Evolutionary conservation across 202 grass and related monocot genomes (phyloP).

Genomic region (Zizania palustris): DNA sequence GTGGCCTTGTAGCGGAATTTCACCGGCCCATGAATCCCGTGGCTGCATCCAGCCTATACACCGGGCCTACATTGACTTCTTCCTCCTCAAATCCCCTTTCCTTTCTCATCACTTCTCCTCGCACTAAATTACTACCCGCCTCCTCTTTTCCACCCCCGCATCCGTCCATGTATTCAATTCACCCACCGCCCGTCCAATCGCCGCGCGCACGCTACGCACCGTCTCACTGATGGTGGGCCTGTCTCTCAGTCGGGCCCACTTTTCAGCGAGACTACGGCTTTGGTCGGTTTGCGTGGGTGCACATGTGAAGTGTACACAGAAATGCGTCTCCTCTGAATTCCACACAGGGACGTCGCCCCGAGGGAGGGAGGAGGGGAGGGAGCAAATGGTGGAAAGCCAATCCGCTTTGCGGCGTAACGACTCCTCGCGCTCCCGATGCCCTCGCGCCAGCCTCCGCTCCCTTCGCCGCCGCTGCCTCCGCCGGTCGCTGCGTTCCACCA

Average conservation of each 20-base stretch:
- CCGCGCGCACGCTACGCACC: background rate
- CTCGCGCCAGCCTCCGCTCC: conserved; percentile 42
- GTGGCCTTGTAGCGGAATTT: background rate
- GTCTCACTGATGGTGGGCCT: background rate
- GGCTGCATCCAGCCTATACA: background rate
- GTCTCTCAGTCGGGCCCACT: rapidly evolving
- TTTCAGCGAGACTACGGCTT: background rate
- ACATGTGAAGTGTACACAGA: background rate
- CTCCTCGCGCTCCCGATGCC: conserved; percentile 31
- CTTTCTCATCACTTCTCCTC: background rate
- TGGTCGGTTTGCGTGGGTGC: background rate
- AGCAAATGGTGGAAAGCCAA: conserved; percentile 33
- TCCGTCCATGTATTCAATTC: background rate
- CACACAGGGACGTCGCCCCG: background rate
- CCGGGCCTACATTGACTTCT: conserved; percentile 18
- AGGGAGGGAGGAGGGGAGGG: background rate
- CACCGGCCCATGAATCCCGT: background rate
- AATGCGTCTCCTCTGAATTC: background rate
- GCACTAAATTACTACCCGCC: background rate
- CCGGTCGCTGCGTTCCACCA: background rate
- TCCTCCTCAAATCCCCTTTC: background rate
- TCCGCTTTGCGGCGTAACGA: conserved; percentile 31
- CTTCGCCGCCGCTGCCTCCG: conserved; percentile 14
- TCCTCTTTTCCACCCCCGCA: background rate
- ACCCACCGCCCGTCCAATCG: background rate